Evolutionary conservation across 108 stramenopile species (phyloP).

Genomic region (Nannochloropsis oceanica): DNA sequence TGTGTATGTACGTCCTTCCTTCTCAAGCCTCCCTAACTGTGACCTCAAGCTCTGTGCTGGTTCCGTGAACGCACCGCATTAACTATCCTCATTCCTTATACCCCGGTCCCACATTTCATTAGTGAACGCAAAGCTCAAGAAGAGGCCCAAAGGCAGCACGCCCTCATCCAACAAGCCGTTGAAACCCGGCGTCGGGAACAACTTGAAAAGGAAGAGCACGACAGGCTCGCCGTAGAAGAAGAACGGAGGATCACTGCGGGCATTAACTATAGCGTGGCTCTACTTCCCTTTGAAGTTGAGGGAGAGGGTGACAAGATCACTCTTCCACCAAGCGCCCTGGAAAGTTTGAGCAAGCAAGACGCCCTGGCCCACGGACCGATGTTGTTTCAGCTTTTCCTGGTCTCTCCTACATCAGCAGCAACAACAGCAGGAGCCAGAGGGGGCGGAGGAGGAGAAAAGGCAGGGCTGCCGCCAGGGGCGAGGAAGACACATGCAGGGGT

Average conservation of each 20-base stretch:
- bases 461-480: not conserved
- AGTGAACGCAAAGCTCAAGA: slow-evolving; percentile 9
- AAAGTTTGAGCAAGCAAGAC: slow-evolving; percentile 9
- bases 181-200: slow-evolving; percentile 7
- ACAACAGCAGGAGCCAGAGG: not conserved
- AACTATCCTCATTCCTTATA: not conserved
- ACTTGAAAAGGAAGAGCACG: slow-evolving; percentile 4
- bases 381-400: slow-evolving; percentile 11
- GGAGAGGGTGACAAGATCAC: slow-evolving; percentile 27
- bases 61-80: not conserved
- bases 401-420: not conserved
- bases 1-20: too few species aligned
- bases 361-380: slow-evolving; percentile 21
- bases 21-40: too few species aligned
- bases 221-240: slow-evolving; percentile 6
- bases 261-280: slow-evolving; percentile 3
- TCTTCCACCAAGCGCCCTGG: slow-evolving; percentile 23
- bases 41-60: too few species aligned
- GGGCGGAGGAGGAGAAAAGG: not conserved
- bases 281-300: not conserved
- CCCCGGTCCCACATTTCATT: not conserved
- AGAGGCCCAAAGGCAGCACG: slow-evolving; percentile 6
- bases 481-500: slow-evolving; percentile 14
- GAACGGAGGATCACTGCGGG: slow-evolving; percentile 11
- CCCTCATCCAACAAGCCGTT: slow-evolving; percentile 2